Evolutionary conservation across 2,329 filamentous ascomycete genomes (phyloP), one percentile per base, ranked within the genome.

Genomic region (Exophiala sp.): DNA sequence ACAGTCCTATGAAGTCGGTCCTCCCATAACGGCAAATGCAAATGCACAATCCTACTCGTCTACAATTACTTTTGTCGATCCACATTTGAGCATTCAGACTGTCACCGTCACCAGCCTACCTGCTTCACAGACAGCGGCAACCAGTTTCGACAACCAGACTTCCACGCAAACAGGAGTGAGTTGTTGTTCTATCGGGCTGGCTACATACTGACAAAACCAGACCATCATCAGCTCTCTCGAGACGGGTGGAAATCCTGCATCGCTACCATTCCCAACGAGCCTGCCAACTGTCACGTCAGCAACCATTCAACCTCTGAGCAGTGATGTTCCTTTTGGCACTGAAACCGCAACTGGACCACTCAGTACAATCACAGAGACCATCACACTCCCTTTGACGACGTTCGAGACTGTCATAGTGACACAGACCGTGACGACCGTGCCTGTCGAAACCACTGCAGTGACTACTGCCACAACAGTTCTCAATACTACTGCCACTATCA

Each of bases 221-320:
- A 55, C 51, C 6, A 42, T 65, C 10, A 62, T 55, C 21, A 62
- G 60, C 16, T 55, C 62, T 3, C 47, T 65, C n/a, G 53, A 63
- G 40, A 65, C 63, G 3, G 60, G 47, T 35, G 62, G 62, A 14
- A 57, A 58, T 45, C 60, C 60, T 32, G 53, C 63, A 9, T 51
- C 58, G 9, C 60, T 57, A 48, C 63, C 63, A n/a, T 63, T 64
- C 38, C 60, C 60, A 9, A 65, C 63, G 14, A 58, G 45, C 43
- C 10, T 63, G 3, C 50, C 60, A 12, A 58, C 53, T 24, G 40
- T 64, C 9, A 52, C 62, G 14, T 54, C 47, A 14, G 43, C 62
- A 10, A 65, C 63, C 2, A 50, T 65, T 38, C 49, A 55, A 32
- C 63, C 63, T 16, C 47, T 60, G n/a, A 48, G 58, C 39, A 60